These are phyloP conservation scores for Neopestalotiopsis sp. DNA, from an alignment of 2,329 filamentous ascomycete species.

Conservation along the genomic window DNA sequence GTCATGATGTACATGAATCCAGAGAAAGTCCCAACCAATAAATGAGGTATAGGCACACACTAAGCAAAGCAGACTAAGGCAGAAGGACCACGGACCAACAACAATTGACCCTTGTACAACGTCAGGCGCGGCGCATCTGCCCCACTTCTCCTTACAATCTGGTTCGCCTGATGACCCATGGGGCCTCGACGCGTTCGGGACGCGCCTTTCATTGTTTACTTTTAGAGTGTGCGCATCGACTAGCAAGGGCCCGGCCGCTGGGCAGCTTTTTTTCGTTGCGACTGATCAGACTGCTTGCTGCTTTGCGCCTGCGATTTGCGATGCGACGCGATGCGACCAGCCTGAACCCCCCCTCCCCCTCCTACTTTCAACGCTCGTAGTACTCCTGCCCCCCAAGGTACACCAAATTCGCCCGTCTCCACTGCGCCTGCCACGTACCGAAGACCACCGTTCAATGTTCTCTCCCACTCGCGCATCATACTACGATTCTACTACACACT, in stretches of 20 bases:
- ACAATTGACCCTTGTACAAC: constrained; percentile 3
- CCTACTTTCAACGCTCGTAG: no score
- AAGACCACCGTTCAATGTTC: not conserved
- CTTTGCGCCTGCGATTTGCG: not conserved
- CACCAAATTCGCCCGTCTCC: not conserved
- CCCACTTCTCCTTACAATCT: not conserved
- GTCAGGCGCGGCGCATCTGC: not conserved
- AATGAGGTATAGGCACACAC: constrained; percentile 2
- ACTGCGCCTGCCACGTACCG: constrained; percentile 15
- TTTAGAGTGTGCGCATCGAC: constrained; percentile 18
- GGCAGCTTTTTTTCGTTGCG: not conserved
- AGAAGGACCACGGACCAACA: constrained; percentile 3
- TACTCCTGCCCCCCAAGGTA: not conserved
- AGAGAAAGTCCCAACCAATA: constrained; percentile 2
- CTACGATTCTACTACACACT: not conserved
- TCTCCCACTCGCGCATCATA: not conserved
- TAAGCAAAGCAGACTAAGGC: constrained; percentile 4
- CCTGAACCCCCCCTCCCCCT: not conserved
- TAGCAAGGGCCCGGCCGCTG: not conserved
- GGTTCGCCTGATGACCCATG: not conserved
- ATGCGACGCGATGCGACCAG: not conserved
- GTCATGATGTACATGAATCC: constrained; percentile 2
- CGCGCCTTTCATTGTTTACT: constrained; percentile 20
- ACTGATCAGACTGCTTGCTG: constrained; percentile 1
- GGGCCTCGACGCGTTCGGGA: constrained; percentile 12